Percentiles rank a stretch among this genome's conserved stretches.
Evolutionary conservation across 768 basidiomycete genomes (phyloP).

Genomic region (Amanita exitialis): DNA sequence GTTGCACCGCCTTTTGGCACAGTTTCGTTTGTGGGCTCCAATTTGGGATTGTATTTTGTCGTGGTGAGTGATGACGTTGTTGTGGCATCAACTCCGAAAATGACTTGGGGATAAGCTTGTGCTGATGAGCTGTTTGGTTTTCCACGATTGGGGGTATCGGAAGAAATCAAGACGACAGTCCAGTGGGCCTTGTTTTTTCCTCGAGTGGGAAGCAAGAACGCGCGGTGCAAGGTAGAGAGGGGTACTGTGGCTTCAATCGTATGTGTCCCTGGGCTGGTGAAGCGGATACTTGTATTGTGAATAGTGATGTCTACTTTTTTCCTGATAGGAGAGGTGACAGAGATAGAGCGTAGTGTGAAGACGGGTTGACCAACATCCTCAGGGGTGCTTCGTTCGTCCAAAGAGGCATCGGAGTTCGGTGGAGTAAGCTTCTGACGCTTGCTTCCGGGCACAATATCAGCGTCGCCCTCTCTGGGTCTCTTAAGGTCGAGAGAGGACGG

Average conservation of each 20-base stretch:
- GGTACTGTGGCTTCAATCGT: slow-evolving; percentile 40
- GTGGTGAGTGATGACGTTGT: slow-evolving; percentile 35
- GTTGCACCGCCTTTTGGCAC: slow-evolving; percentile 45
- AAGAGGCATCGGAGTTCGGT: slow-evolving; percentile 6
- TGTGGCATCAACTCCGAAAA: slow-evolving; percentile 62
- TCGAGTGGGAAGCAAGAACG: slow-evolving; percentile 66
- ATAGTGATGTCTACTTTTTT: slow-evolving; percentile 66
- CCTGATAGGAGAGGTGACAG: slow-evolving; percentile 63
- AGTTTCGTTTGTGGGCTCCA: slow-evolving; percentile 17
- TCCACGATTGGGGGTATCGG: slow-evolving; percentile 39
- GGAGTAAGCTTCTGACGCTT: slow-evolving; percentile 25
- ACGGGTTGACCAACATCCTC: slow-evolving; percentile 30
- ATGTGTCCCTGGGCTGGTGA: slow-evolving; percentile 41
- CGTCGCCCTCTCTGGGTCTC: slow-evolving; percentile 25
- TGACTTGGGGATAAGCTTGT: slow-evolving; percentile 40
- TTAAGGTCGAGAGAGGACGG: slow-evolving; percentile 18
- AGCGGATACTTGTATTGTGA: slow-evolving; percentile 36
- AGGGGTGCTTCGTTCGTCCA: slow-evolving; percentile 7
- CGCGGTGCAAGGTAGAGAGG: slow-evolving; percentile 40
- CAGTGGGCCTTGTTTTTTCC: slow-evolving; percentile 65
- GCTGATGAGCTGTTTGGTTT: slow-evolving; percentile 22
- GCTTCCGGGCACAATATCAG: slow-evolving; percentile 11
- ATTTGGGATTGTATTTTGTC: slow-evolving; percentile 22
- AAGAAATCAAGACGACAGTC: slow-evolving; percentile 55
- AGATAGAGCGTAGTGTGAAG: slow-evolving; percentile 55